phyloP scores from a whole-genome alignment of 2,329 filamentous ascomycete genomes.

The Ilyonectria mors-panacis region DNA sequence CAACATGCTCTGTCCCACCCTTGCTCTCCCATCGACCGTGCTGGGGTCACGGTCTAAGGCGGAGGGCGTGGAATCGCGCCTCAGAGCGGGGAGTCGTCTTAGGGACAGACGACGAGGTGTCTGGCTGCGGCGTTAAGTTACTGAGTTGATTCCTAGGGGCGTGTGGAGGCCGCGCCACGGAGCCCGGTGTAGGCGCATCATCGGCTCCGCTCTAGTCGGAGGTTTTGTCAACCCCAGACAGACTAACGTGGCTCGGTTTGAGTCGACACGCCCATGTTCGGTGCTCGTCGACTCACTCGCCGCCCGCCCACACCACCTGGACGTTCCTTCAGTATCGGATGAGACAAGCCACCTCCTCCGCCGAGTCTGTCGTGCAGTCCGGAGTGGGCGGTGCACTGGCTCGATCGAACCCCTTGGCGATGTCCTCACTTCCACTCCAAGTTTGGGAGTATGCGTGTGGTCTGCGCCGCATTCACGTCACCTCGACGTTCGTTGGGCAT shows the following conservation, averaged over 20 bases:
- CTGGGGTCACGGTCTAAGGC: slow-evolving; percentile 23
- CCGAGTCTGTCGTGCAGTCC: slow-evolving; percentile 47
- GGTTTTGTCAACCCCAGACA: slow-evolving; percentile 51
- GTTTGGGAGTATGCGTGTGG: slow-evolving; percentile 33
- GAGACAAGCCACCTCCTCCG: slow-evolving; percentile 49
- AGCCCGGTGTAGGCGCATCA: slow-evolving; percentile 39
- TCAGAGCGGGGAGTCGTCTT: slow-evolving; percentile 23
- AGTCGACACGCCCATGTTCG: slow-evolving; percentile 46
- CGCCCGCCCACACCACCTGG: slow-evolving; percentile 45
- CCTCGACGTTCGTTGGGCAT: slow-evolving; percentile 45
- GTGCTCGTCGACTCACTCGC: slow-evolving; percentile 46
- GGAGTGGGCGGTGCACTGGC: slow-evolving; percentile 47
- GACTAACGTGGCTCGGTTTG: slow-evolving; percentile 49
- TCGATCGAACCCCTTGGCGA: slow-evolving; percentile 48
- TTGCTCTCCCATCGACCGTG: slow-evolving; percentile 34
- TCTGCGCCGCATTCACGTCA: slow-evolving; percentile 46
- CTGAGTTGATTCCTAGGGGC: slow-evolving; percentile 21
- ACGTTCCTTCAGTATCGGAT: slow-evolving; percentile 46
- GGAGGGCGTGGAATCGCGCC: slow-evolving; percentile 37
- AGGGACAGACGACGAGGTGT: slow-evolving; percentile 24
- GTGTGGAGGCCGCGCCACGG: slow-evolving; percentile 36
- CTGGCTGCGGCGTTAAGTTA: slow-evolving; percentile 38
- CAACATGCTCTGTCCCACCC: slow-evolving; percentile 41
- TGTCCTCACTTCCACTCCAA: slow-evolving; percentile 39
- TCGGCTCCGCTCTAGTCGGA: slow-evolving; percentile 44